Evolutionary conservation across 768 basidiomycete species (phyloP), one percentile per base, ranked within the genome.

Genomic region (Suillus hirtellus): DNA sequence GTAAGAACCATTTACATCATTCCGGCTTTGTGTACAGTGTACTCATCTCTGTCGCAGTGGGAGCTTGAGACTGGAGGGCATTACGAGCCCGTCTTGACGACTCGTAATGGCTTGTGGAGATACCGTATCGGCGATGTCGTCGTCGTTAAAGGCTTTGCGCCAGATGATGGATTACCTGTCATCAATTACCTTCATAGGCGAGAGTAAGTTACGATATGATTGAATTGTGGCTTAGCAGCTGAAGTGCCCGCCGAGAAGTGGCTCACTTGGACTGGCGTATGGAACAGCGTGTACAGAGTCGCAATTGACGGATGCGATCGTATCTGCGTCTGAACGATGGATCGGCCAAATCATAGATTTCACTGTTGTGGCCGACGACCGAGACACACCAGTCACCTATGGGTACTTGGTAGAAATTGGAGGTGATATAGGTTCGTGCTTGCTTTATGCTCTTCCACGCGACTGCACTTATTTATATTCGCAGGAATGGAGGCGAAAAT

Each of bases 91-190:
- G 21, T 64, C 27, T 27, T 64, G 43, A 64, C 65, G 9, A 64
- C 63, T 0, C 60, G 40, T 31, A 56, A 65, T 53, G 62, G 65
- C 31, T 35, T 63, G 9, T 65, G 62, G 65, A 47, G 65, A 31
- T 66, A 66, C 5, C 38, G 56, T 15, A 14, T 64, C 15, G 65
- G 60, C 6, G 65, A 66, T 14, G 54, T 66, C 1, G 15, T 66
- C 14, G 44, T 43, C 4, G 40, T 66, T 7, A 44, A 47, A 17
- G 63, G 63, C 10, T 66, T 66, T 34, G 63, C 60, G 17, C 65
- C 63, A 11, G 43, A 42, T 15, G 55, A 66, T 15, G 65, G 65
- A 24, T 21, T 54, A 17, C 65, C 65, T 11, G 49, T 66, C 53
- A 14, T 64, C 7, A 49, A 53, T 19, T 64, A 63, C 19, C 24